Evolutionary conservation across 2,329 filamentous ascomycete species (phyloP).

Genomic region (Westerdykella sp.): DNA sequence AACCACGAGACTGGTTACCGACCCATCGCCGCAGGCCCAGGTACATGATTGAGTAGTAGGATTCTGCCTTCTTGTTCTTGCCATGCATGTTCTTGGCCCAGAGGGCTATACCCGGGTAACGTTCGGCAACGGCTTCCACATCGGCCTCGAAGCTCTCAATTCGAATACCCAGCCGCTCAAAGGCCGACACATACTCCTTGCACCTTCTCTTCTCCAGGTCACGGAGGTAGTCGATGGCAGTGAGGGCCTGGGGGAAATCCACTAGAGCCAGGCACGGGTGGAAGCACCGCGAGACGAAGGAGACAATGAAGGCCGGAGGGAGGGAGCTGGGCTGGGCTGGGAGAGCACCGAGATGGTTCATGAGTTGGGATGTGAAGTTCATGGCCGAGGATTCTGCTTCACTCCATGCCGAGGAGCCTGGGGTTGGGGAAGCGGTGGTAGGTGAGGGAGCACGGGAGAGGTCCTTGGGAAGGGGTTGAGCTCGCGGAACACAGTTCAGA

Average conservation of each 20-base stretch:
- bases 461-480: conserved; percentile 33
- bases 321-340: conserved; percentile 56
- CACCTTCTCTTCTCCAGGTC: conserved; percentile 56
- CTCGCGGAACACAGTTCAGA: conserved; percentile 54
- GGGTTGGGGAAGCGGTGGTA: conserved; percentile 33
- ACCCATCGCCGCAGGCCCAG: conserved; percentile 59
- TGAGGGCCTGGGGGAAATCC: conserved; percentile 60
- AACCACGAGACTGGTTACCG: conserved; percentile 21
- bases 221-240: conserved; percentile 60
- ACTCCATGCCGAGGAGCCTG: conserved; percentile 26
- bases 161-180: conserved; percentile 49
- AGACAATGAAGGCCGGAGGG: conserved; percentile 57
- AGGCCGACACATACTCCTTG: conserved; percentile 51
- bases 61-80: conserved; percentile 34
- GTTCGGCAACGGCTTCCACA: conserved; percentile 44
- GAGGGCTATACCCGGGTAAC: conserved; percentile 49
- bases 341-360: conserved; percentile 53
- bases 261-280: conserved; percentile 50
- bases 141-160: conserved; percentile 43
- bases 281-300: conserved; percentile 56
- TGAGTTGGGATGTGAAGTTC: conserved; percentile 46
- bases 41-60: conserved; percentile 54
- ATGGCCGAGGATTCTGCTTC: conserved; percentile 36
- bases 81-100: conserved; percentile 51
- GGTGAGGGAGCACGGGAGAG: conserved; percentile 30